These are phyloP conservation scores for Talaromyces albobiverticillius DNA, from an alignment of 2,329 filamentous ascomycete genomes.

Conservation along the genomic window DNA sequence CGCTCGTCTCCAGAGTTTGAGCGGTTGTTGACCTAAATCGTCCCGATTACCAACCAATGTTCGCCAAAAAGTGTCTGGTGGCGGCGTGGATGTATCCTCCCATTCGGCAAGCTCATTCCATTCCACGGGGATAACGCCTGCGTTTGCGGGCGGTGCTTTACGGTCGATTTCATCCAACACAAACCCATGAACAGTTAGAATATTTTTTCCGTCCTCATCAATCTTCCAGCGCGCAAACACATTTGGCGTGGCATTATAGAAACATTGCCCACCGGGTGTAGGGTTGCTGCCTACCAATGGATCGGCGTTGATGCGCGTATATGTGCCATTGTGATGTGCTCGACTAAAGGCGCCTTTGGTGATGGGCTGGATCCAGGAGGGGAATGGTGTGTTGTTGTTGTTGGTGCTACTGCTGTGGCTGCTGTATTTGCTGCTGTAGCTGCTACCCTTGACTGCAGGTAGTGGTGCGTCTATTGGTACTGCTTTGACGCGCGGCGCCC, in stretches of 20 bases:
- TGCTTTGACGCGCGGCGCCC: constrained; percentile 18
- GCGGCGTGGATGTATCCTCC: constrained; percentile 2
- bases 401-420: background rate
- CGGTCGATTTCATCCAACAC: constrained; percentile 1
- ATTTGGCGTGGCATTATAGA: constrained; percentile 16
- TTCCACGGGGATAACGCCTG: constrained; percentile 20
- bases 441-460: background rate
- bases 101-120: constrained; percentile 16
- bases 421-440: too few relatives aligned
- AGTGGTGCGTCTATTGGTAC: too few relatives aligned
- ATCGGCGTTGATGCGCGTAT: constrained; percentile 21
- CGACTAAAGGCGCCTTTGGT: constrained; percentile 12
- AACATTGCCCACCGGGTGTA: constrained; percentile 7
- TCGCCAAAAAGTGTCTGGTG: constrained; percentile 3
- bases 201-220: constrained; percentile 18
- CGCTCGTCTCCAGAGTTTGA: constrained; percentile 7
- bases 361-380: constrained; percentile 17
- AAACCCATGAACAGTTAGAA: constrained; percentile 6
- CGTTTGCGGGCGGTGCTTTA: constrained; percentile 1
- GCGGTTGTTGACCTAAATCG: constrained; percentile 2
- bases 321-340: constrained; percentile 9
- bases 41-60: constrained; percentile 11
- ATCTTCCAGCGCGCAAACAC: constrained; percentile 11
- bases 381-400: background rate
- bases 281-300: constrained; percentile 19